Evolutionary conservation across 805 yeast species (phyloP), one percentile per base, ranked within the genome.

Genomic region (Saturnispora sanitii): DNA sequence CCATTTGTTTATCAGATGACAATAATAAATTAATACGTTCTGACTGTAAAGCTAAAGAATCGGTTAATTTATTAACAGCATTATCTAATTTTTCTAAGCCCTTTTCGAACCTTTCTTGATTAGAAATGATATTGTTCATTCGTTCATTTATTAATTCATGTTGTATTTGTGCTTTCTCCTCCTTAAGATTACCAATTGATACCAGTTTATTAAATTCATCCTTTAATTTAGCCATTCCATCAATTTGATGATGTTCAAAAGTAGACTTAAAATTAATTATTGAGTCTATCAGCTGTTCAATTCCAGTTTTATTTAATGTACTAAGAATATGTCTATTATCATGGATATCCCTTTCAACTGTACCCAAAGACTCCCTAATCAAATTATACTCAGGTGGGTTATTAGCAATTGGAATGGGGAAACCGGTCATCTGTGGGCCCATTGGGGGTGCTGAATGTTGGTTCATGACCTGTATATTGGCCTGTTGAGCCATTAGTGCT

Each of bases 101-200:
- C 15, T 28, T 38, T 25, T 38, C 41, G n/a, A 38, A 8, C 25
- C 41, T 38, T 13, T 38, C 41, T 32, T 38, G 41, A 18, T n/a
- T 38, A 9, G 18, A 12, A n/a, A 38, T 33, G 8, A 38, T 31
- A 17, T 38, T 38, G 16, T 38, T 38, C 5, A 38, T 32, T 15
- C 32, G 15, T 26, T 38, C 41, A 18, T 19, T n/a, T 4, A 32
- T 16, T 16, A 38, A 15, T 13, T 38, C 36, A 25, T 38, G 35
- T 25, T 31, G 36, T 16, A 38, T 19, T 15, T 38, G 36, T 6
- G 16, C 18, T 28, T 38, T 38, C n/a, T 38, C 41, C n/a, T 38
- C 41, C 32, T 36, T 38, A n/a, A 38, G 25, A 17, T 16, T 33
- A 7, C 36, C 20, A 32, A 38, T 20, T 2, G 41, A 38, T 21